phyloP scores from a whole-genome alignment of 2,329 filamentous ascomycete species.

The Blastomyces gilchristii region DNA sequence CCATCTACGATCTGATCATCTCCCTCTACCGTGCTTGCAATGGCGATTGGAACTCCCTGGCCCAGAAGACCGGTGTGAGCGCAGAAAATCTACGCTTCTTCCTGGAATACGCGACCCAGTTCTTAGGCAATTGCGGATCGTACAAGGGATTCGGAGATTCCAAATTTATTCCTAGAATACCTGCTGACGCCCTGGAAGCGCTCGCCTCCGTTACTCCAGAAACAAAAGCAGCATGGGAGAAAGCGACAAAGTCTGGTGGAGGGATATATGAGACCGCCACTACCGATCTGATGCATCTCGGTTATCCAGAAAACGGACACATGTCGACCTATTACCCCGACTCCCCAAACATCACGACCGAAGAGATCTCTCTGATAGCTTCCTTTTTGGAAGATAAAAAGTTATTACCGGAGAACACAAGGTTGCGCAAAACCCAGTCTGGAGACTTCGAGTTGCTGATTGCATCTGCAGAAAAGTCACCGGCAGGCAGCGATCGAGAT shows the following conservation, averaged over 20 bases:
- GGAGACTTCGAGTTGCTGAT: conserved; percentile 64
- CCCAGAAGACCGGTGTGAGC: conserved; percentile 53
- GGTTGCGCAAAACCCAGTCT: conserved; percentile 55
- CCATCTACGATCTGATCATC: conserved; percentile 72
- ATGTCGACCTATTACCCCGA: conserved; percentile 76
- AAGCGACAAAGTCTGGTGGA: conserved; percentile 48
- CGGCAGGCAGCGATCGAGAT: conserved; percentile 56
- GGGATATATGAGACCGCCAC: conserved; percentile 61
- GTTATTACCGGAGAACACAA: conserved; percentile 63
- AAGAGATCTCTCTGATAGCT: conserved; percentile 63
- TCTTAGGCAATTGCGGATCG: conserved; percentile 71
- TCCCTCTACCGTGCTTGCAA: conserved; percentile 54
- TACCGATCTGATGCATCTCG: conserved; percentile 60
- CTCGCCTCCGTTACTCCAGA: conserved; percentile 52
- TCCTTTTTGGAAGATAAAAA: conserved; percentile 62
- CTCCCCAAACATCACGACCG: conserved; percentile 61
- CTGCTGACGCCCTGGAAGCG: conserved; percentile 52
- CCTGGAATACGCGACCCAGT: conserved; percentile 66
- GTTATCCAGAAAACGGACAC: conserved; percentile 63
- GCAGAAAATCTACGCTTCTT: conserved; percentile 57
- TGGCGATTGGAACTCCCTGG: conserved; percentile 62
- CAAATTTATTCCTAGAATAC: conserved; percentile 68
- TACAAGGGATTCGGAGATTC: conserved; percentile 81
- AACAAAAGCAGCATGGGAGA: conserved; percentile 54
- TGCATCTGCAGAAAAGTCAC: conserved; percentile 53